Percentiles rank a stretch among this genome's conserved stretches.
Evolutionary conservation across 352 stramenopile genomes (phyloP).

Genomic region (Phytopythium oedochilum): DNA sequence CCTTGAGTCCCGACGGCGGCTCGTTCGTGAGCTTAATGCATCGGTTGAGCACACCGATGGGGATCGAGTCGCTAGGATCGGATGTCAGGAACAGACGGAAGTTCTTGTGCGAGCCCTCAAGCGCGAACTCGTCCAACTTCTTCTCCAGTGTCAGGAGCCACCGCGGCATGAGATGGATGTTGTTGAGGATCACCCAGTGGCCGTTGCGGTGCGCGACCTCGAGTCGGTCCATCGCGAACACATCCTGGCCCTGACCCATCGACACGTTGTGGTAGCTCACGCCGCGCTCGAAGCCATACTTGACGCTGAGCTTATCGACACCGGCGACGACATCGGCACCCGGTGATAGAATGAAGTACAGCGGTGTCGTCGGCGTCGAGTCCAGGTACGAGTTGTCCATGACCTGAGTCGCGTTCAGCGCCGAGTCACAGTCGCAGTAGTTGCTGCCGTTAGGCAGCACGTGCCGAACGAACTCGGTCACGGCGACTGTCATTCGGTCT

Average conservation of each 20-base stretch:
- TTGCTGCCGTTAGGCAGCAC: conserved; percentile 91
- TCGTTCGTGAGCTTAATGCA: conserved; percentile 98
- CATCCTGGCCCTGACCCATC: conserved; percentile 96
- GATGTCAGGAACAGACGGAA: conserved; percentile 95
- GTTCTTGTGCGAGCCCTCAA: conserved; percentile 92
- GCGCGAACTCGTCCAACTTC: conserved; percentile 95
- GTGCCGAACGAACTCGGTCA: conserved; percentile 94
- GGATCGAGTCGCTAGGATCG: conserved; percentile 91
- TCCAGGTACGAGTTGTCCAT: conserved; percentile 95
- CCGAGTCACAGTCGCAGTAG: conserved; percentile 96
- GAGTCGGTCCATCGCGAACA: conserved; percentile 94
- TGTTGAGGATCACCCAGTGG: conserved; percentile 98
- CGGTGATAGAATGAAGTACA: conserved; percentile 97
- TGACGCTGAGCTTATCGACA: conserved; percentile 92
- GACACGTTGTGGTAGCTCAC: conserved; percentile 97
- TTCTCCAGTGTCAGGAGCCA: conserved; percentile 97
- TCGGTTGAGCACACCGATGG: conserved; percentile 94
- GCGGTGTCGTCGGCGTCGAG: conserved; percentile 92
- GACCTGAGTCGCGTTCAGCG: conserved; percentile 93
- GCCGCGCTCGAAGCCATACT: conserved; percentile 95
- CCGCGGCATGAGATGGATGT: conserved; percentile 96
- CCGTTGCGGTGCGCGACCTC: conserved; percentile 94
- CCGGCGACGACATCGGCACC: conserved; percentile 95
- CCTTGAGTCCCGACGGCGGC: conserved; percentile 92
- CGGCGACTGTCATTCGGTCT: conserved; percentile 92